These are phyloP conservation scores for Vitellaria paradoxa DNA, from an alignment of 179 eudicot species.

Conservation along the genomic window DNA sequence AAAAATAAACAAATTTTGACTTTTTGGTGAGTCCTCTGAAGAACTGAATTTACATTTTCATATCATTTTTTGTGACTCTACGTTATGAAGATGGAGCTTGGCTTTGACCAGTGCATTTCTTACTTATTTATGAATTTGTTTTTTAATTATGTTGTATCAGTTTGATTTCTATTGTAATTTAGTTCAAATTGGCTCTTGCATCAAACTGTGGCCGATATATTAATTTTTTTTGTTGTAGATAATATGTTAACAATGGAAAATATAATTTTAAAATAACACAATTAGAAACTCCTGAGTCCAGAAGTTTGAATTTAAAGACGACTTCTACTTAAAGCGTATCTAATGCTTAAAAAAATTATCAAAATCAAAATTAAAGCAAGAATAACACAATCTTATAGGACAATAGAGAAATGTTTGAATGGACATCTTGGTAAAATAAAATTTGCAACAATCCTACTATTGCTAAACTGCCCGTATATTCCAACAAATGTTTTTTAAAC, in stretches of 20 bases:
- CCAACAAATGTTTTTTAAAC: too few species aligned
- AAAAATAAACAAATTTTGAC: too few species aligned
- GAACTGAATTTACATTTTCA: background rate
- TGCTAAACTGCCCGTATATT: background rate
- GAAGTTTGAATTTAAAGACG: background rate
- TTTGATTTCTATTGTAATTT: too few species aligned
- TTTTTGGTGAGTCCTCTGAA: background rate
- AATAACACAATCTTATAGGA: background rate
- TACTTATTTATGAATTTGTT: too few species aligned
- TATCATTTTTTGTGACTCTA: background rate
- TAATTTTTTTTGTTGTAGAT: background rate
- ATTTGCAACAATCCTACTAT: background rate
- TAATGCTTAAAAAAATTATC: background rate
- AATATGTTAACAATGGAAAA: background rate
- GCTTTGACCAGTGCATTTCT: conserved; percentile 6
- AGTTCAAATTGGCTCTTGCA: too few species aligned
- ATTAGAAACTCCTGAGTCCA: background rate
- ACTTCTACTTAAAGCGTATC: background rate
- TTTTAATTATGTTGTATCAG: too few species aligned
- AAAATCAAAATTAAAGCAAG: background rate
- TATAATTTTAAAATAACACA: background rate
- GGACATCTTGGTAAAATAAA: background rate
- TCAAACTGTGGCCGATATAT: too few species aligned
- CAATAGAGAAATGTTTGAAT: background rate
- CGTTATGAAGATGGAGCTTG: background rate